Percentiles rank a stretch among this genome's conserved stretches.
phyloP scores from a whole-genome alignment of 805 yeast genomes.

The Suhomyces vadensis region DNA sequence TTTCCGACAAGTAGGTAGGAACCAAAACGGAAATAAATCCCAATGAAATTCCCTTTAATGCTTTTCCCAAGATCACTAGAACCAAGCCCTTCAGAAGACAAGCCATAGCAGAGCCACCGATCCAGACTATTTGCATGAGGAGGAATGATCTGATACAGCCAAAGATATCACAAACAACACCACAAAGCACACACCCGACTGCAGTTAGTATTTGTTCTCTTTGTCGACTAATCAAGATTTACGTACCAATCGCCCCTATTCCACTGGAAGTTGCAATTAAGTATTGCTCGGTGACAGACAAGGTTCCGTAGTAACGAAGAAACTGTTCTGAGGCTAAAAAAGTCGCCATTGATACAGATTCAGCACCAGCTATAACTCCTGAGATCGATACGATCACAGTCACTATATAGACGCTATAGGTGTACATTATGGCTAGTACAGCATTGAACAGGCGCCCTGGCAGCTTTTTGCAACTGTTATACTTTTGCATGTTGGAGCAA shows the following conservation, averaged over 20 bases:
- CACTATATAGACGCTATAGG: constrained; percentile 8
- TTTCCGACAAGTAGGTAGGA: constrained; percentile 36
- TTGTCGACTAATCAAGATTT: neutral
- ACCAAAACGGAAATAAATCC: constrained; percentile 33
- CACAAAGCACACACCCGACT: constrained; percentile 35
- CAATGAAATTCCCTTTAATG: constrained; percentile 31
- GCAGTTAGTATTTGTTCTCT: constrained; percentile 14
- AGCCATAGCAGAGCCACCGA: constrained; percentile 25
- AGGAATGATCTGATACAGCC: constrained; percentile 31
- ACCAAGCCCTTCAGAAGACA: constrained; percentile 26
- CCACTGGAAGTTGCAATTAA: neutral
- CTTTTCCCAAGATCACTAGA: constrained; percentile 28
- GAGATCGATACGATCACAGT: constrained; percentile 19
- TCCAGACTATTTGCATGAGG: constrained; percentile 27
- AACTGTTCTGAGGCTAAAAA: constrained; percentile 23
- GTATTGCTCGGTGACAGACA: constrained; percentile 21
- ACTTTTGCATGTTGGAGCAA: neutral
- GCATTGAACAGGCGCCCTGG: neutral
- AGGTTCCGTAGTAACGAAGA: constrained; percentile 19
- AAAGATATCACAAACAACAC: constrained; percentile 27
- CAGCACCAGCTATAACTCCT: constrained; percentile 31
- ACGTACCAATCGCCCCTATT: neutral
- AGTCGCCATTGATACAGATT: constrained; percentile 25
- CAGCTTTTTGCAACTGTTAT: neutral
- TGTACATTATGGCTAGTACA: constrained; percentile 2